Evolutionary conservation across 306 rosid genomes (phyloP), one percentile per base, ranked within the genome.

Genomic region (Rosa persica): DNA sequence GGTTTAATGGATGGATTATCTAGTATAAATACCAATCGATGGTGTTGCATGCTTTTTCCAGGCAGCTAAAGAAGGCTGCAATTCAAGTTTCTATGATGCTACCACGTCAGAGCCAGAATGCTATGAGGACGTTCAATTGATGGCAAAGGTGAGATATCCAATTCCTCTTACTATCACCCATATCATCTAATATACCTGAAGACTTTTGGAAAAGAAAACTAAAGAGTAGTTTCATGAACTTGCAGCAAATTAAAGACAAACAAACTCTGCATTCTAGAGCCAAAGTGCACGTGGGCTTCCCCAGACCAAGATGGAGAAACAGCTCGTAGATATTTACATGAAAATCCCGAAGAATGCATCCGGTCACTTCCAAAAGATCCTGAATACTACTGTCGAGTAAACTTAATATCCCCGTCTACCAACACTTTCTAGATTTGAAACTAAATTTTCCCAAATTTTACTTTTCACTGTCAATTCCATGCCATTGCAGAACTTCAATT

Each of bases 31-130:
- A 54, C 43, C 5, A 36, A 36, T 65, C 36, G 70, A 69, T 67
- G 47, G 61, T 55, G 67, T 64, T 67, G 22, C 42, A 16, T 58
- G 48, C 38, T 34, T 71, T 79, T 47, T 70, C n/a, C 72, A 79
- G 82, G 77, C 82, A 79, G 72, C 82, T 58, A 70, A 79, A 70
- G 52, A 79, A 43, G 61, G 77, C 65, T 79, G 82, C 6, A 72
- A 72, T n/a, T 58, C 71, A 15, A 58, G 12, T 58, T 79, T 57
- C 42, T 0, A 8, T 22, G 11, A 30, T 8, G 72, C 23, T 15
- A 36, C 65, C 58, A 36, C 77, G 1, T 60, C 77, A 36, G 52
- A 79, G 43, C 1, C 82, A 70, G 40, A 79, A 79, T 71, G 82
- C 77, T 79, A 79, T 10, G 72, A 70, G 30, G 71, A 79, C 8